Conservation (phyloP, 805 yeast species). For the Priceomyces medius region DNA sequence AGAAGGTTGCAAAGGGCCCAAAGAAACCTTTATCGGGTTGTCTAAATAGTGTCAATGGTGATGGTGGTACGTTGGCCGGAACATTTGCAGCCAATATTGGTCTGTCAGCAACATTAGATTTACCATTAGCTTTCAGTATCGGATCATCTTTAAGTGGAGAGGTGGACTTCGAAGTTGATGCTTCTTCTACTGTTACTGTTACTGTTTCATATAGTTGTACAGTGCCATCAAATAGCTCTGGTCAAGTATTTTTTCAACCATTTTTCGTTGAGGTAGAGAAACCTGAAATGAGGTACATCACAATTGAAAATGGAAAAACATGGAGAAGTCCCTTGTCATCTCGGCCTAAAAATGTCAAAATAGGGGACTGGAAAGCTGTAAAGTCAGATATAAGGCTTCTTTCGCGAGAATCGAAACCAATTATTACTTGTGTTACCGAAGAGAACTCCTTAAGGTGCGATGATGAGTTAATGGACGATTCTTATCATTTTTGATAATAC, state of each 20-base stretch:
- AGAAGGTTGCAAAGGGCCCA: constrained; percentile 8
- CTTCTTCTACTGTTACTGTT: constrained; percentile 10
- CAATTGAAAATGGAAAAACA: constrained; percentile 8
- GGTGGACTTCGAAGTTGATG: constrained; percentile 4
- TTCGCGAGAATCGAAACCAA: constrained; percentile 12
- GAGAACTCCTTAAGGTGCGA: constrained; percentile 7
- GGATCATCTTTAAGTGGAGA: constrained; percentile 2
- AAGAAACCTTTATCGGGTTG: constrained; percentile 19
- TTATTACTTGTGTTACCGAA: constrained; percentile 20
- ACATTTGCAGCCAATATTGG: constrained; percentile 15
- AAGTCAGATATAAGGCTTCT: constrained; percentile 1
- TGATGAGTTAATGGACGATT: constrained; percentile 4
- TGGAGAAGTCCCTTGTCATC: constrained; percentile 6
- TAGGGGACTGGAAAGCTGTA: constrained; percentile 10
- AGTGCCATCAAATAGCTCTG: constrained; percentile 17
- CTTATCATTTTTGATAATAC: not conserved
- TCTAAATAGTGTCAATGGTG: constrained; percentile 16
- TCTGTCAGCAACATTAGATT: constrained; percentile 11
- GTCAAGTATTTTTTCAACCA: constrained; percentile 21
- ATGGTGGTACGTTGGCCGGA: constrained; percentile 20
- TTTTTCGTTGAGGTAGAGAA: constrained; percentile 11
- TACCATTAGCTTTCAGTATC: constrained; percentile 8
- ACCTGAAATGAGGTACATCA: constrained; percentile 12
- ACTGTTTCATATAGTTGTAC: constrained; percentile 15
- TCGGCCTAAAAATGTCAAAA: constrained; percentile 3